Base-by-base conservation (phyloP, 2,329 filamentous ascomycete genomes). In the Penicillium corylophilum region DNA sequence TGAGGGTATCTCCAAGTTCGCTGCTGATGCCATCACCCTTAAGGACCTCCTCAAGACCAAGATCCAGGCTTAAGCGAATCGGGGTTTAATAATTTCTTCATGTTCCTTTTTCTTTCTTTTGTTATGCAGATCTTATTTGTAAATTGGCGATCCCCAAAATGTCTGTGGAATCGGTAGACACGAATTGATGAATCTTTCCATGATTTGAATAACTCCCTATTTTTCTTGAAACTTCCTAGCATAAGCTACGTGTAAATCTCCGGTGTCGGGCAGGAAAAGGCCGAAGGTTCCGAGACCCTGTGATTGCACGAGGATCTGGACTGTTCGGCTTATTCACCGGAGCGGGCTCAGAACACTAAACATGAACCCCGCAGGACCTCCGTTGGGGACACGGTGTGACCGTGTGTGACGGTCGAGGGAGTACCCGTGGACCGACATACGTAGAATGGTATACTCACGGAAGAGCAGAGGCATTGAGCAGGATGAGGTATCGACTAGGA, bases 1-100 rank as follows among this genome's bases (percentile, higher is more conserved):
- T 57, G 94, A 99, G 80, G 94, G 94, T 78, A 99, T 99, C 82
- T 95, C 90, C 83, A 96, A 96, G 82, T 99, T 99, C 71, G 93
- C 94, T 53, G 94, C 94, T 65, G 94, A 99, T 71, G 92, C 94
- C 64, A 79, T 92, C 63, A 95, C 90, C 54, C 86, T 99, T 67
- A 97, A 97, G 88, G 83, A 84, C 60, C 92, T 95, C 70, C 82
- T 99, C 71, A 87, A 87, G 82, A 77, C 85, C 78, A 97, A 96
- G 89, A 82, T 97, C 66, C 69, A 79, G 68, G 74, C 72, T 59
- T 73, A 72, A 52, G 36, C 31, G 43, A 28, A 16, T 23, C 12
- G 20, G 18, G n/a, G 8, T 42, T 10, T 42, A 48, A 40, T 49
- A 18, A 22, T 52, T 38, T 38, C 9, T 20, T 20, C 35, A 18